These are phyloP conservation scores for Geotrichum fermentans DNA, from an alignment of 1,139 yeast species.

Conservation along the genomic window DNA sequence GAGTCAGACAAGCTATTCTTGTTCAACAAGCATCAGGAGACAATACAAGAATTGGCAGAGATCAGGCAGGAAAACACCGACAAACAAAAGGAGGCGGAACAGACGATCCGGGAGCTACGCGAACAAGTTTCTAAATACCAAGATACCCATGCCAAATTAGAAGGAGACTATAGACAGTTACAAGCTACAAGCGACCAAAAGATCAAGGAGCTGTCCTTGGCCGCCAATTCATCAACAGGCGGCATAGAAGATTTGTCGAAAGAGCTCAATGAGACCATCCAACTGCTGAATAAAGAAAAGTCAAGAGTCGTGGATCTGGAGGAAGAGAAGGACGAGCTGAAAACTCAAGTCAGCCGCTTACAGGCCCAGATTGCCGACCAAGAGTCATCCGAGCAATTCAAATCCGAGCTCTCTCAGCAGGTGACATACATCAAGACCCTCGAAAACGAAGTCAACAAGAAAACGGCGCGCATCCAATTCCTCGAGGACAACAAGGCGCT, in stretches of 20 bases:
- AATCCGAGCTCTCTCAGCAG: slow-evolving; percentile 54
- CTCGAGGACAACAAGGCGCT: slow-evolving; percentile 43
- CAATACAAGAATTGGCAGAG: slow-evolving; percentile 34
- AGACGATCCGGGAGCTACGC: slow-evolving; percentile 21
- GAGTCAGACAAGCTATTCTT: slow-evolving; percentile 42
- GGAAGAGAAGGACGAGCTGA: slow-evolving; percentile 25
- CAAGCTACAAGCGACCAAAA: slow-evolving; percentile 16
- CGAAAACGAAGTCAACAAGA: slow-evolving; percentile 48
- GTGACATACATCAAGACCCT: slow-evolving; percentile 53
- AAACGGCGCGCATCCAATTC: slow-evolving; percentile 45
- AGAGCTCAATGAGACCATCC: slow-evolving; percentile 20
- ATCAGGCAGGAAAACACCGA: slow-evolving; percentile 31
- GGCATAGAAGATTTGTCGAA: slow-evolving; percentile 16
- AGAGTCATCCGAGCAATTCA: slow-evolving; percentile 41
- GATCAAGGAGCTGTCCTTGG: slow-evolving; percentile 2
- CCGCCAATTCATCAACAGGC: background rate
- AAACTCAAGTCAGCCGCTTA: slow-evolving; percentile 37
- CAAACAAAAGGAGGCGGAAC: slow-evolving; percentile 29
- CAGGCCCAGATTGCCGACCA: slow-evolving; percentile 40
- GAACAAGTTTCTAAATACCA: slow-evolving; percentile 25
- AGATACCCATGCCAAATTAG: slow-evolving; percentile 5
- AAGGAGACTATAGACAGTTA: slow-evolving; percentile 13
- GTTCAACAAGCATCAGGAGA: slow-evolving; percentile 40
- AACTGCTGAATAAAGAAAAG: slow-evolving; percentile 13
- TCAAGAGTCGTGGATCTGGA: slow-evolving; percentile 14